Evolutionary conservation across 441 rosid genomes (phyloP).

Genomic region (Hypseocharis bilobata): DNA sequence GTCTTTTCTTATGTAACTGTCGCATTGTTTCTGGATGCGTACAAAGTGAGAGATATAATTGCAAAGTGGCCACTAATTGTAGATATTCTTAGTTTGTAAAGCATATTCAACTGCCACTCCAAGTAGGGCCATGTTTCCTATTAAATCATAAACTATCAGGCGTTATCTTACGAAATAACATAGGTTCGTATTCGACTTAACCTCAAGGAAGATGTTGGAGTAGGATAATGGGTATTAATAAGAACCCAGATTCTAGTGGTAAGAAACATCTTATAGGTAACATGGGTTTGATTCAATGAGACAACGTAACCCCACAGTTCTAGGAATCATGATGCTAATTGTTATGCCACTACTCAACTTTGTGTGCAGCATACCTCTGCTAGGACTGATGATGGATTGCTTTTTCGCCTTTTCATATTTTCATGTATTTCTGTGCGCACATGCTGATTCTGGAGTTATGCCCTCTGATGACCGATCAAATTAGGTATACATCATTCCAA

Average conservation of each 20-base stretch:
- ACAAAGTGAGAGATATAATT: no score
- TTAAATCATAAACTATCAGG: neutral
- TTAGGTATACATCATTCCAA: slow-evolving; percentile 1
- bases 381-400: no score
- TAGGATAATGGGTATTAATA: neutral
- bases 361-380: no score
- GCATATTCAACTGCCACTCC: neutral
- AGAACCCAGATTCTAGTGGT: neutral
- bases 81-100: no score
- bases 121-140: no score
- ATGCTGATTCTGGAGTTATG: neutral
- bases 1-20: no score
- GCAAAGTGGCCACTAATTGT: no score
- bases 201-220: neutral
- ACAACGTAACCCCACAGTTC: no score
- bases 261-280: no score
- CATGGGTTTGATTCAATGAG: no score
- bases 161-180: neutral
- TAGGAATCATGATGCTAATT: neutral
- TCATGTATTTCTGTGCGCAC: neutral
- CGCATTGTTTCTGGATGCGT: no score
- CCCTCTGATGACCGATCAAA: neutral
- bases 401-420: neutral
- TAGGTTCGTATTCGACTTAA: neutral
- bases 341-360: neutral